Percentiles rank a stretch among this genome's conserved stretches.
These are phyloP conservation scores for Phytophthora pluvialis DNA, from an alignment of 352 stramenopile genomes.

Conservation along the genomic window DNA sequence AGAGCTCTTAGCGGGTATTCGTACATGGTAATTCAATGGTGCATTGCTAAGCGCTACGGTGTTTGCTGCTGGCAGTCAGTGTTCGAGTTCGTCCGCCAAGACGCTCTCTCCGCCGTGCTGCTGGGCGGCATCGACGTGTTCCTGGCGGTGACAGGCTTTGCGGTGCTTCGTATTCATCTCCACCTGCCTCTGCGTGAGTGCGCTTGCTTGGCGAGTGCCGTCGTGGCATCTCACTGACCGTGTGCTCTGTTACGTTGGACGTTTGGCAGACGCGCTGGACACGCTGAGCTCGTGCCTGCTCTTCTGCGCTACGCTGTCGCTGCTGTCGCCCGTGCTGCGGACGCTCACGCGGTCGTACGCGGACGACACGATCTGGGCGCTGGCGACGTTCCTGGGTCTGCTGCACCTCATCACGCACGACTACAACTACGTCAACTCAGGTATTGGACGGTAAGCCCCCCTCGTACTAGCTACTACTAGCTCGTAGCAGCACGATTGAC, in stretches of 20 bases:
- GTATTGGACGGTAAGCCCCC: conserved; percentile 61
- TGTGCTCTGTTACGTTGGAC: neutral
- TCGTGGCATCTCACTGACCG: neutral
- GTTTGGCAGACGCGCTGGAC: conserved; percentile 47
- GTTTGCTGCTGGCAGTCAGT: conserved; percentile 49
- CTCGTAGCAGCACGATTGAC: neutral
- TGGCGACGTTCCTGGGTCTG: conserved; percentile 75
- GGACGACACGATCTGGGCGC: conserved; percentile 92
- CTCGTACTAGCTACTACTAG: no score
- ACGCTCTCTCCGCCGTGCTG: conserved; percentile 56
- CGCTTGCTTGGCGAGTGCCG: neutral
- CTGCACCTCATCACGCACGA: conserved; percentile 92
- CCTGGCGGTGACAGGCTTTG: conserved; percentile 61
- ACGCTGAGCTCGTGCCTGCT: conserved; percentile 76
- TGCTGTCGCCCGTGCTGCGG: conserved; percentile 89
- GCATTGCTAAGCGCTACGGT: neutral
- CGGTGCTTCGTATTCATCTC: conserved; percentile 55
- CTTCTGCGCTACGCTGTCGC: conserved; percentile 84
- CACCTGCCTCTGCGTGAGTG: conserved; percentile 46
- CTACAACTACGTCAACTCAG: conserved; percentile 90
- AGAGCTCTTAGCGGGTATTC: neutral
- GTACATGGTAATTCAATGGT: neutral
- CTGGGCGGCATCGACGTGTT: conserved; percentile 67
- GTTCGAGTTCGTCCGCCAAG: conserved; percentile 75
- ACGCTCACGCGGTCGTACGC: conserved; percentile 92